Evolutionary conservation across 768 basidiomycete genomes (phyloP).

Genomic region (Agaricus subrufescens): DNA sequence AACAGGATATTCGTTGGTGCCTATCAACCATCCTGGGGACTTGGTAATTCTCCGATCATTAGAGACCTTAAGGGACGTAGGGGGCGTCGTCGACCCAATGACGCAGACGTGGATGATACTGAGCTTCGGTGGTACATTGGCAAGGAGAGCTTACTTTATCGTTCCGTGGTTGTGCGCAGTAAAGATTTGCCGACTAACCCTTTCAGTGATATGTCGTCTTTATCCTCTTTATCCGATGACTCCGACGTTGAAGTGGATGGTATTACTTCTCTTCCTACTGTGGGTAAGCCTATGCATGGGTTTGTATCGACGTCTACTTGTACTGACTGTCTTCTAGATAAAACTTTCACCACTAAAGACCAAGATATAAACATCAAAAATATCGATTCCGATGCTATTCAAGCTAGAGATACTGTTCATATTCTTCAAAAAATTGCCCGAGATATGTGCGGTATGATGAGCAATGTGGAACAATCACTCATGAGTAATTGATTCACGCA

Average conservation of each 20-base stretch:
- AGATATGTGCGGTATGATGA: neutral
- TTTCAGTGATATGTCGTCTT: constrained; percentile 7
- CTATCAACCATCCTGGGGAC: constrained; percentile 12
- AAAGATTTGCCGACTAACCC: neutral
- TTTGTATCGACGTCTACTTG: neutral
- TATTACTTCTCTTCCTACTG: neutral
- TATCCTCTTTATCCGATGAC: constrained; percentile 6
- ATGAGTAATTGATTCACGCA: too few relatives aligned
- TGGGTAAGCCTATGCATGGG: neutral
- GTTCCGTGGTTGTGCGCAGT: neutral
- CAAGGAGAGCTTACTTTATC: constrained; percentile 3
- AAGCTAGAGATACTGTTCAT: constrained; percentile 4
- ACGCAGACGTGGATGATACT: neutral
- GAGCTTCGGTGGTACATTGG: constrained; percentile 8
- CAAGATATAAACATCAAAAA: neutral
- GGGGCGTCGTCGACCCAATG: neutral
- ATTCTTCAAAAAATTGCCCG: neutral
- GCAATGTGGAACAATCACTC: neutral
- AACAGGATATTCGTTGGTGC: constrained; percentile 12
- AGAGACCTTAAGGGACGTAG: constrained; percentile 3
- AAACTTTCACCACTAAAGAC: neutral
- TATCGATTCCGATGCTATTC: neutral
- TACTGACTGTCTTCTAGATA: neutral
- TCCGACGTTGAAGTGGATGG: constrained; percentile 1
- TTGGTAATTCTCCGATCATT: constrained; percentile 7